A percentile compares a stretch with the other conserved stretches of the same genome.
These are phyloP conservation scores for Cyclotella baltica DNA, from an alignment of 108 stramenopile genomes.

Conservation along the genomic window DNA sequence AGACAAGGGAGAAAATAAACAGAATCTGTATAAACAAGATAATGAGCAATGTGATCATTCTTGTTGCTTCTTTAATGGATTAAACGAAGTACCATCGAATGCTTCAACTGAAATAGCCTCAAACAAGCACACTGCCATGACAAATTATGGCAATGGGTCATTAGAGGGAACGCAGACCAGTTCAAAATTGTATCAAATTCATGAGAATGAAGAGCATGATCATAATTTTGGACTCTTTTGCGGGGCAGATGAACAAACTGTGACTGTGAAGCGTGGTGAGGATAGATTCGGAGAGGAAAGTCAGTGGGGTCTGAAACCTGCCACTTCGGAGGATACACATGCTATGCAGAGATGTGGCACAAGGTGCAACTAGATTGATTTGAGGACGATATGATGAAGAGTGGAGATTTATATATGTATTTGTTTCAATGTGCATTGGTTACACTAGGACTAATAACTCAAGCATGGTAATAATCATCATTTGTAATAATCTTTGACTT, in stretches of 20 bases:
- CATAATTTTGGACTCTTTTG: constrained; percentile 1
- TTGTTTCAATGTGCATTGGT: too few relatives aligned
- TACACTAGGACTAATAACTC: too few relatives aligned
- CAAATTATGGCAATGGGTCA: not conserved
- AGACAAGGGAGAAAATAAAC: not conserved
- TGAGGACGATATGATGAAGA: not conserved
- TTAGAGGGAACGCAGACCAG: not conserved
- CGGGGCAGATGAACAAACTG: not conserved
- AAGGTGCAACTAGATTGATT: constrained; percentile 1
- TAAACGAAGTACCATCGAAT: constrained; percentile 4
- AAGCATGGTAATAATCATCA: too few relatives aligned
- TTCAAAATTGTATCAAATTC: not conserved
- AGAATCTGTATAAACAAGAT: not conserved
- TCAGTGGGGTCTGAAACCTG: constrained; percentile 23
- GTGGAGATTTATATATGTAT: too few relatives aligned
- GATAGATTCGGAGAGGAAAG: not conserved
- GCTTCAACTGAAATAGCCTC: constrained; percentile 8
- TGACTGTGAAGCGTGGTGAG: not conserved
- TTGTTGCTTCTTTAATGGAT: not conserved
- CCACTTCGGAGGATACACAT: constrained; percentile 10
- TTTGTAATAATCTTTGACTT: too few relatives aligned
- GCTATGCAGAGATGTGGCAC: not conserved
- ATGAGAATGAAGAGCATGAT: constrained; percentile 7
- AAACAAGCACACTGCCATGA: not conserved
- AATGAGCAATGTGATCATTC: not conserved